Evolutionary conservation across 192 early-diverging fungal genomes (phyloP).

Genomic region (Podila horticola): DNA sequence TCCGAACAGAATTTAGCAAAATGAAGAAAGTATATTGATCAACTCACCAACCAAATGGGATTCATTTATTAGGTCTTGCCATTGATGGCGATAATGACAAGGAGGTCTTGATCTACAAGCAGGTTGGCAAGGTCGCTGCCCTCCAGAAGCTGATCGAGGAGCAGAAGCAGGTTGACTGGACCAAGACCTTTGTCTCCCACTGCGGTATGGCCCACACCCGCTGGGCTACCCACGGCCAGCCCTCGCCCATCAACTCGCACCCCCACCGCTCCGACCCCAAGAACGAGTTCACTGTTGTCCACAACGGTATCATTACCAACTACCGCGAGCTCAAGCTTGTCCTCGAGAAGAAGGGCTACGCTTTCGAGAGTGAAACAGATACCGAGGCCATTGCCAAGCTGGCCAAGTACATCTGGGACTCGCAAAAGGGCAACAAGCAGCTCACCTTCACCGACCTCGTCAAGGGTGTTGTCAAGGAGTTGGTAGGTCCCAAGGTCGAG

Average conservation of each 20-base stretch:
- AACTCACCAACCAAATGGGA: background rate
- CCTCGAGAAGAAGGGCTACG: constrained; percentile 95
- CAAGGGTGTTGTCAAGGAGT: constrained; percentile 97
- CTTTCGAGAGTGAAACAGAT: constrained; percentile 97
- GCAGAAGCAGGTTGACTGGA: constrained; percentile 75
- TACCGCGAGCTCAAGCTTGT: constrained; percentile 97
- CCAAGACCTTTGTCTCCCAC: constrained; percentile 89
- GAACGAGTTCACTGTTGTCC: constrained; percentile 95
- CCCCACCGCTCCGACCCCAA: constrained; percentile 94
- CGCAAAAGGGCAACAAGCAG: constrained; percentile 78
- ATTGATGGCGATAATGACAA: constrained; percentile 86
- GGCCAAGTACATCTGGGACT: constrained; percentile 97
- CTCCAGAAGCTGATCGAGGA: constrained; percentile 84
- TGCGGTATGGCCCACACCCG: constrained; percentile 97
- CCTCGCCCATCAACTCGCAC: constrained; percentile 93
- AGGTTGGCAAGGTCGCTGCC: constrained; percentile 96
- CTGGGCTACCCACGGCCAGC: constrained; percentile 99
- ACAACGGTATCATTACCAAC: constrained; percentile 99
- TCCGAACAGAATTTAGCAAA: too few species aligned
- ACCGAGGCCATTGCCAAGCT: constrained; percentile 98
- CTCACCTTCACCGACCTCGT: constrained; percentile 91
- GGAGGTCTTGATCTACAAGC: constrained; percentile 85
- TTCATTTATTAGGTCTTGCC: constrained; percentile 72
- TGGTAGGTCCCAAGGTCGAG: constrained; percentile 59
- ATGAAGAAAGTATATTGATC: too few species aligned